phyloP scores from a whole-genome alignment of 2,329 filamentous ascomycete genomes.

The Diaporthe longicolla region DNA sequence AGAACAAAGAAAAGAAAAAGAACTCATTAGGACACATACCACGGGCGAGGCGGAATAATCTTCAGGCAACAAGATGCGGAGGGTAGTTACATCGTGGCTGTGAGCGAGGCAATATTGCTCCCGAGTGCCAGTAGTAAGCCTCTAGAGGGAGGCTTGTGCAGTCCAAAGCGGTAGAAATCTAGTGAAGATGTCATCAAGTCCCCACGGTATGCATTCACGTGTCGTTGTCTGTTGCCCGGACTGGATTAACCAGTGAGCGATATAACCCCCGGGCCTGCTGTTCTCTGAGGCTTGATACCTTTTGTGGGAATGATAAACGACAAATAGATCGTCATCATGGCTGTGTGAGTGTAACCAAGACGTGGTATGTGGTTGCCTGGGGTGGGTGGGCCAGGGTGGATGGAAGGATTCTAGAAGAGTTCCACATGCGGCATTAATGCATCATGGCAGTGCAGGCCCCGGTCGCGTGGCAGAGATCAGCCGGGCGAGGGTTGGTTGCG shows the following conservation, averaged over 20 bases:
- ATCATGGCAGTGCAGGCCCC: constrained; percentile 17
- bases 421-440: constrained; percentile 22
- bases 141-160: constrained; percentile 2
- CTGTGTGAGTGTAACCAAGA: constrained; percentile 7
- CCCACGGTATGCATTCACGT: background rate
- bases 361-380: constrained; percentile 10
- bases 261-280: background rate
- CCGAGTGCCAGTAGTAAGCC: background rate
- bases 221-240: background rate
- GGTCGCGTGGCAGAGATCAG: constrained; percentile 20
- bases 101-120: background rate
- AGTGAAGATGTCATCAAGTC: constrained; percentile 7
- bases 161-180: background rate
- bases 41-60: background rate
- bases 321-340: constrained; percentile 3
- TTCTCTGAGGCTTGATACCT: constrained; percentile 7
- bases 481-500: background rate
- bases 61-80: constrained; percentile 4
- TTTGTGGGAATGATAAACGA: background rate
- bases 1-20: background rate
- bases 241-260: background rate
- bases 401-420: constrained; percentile 37
- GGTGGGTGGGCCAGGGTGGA: constrained; percentile 6
- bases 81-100: background rate
- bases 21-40: background rate